Base-by-base conservation (phyloP, 2,329 filamentous ascomycete species). In the Aspergillus amoenus region DNA sequence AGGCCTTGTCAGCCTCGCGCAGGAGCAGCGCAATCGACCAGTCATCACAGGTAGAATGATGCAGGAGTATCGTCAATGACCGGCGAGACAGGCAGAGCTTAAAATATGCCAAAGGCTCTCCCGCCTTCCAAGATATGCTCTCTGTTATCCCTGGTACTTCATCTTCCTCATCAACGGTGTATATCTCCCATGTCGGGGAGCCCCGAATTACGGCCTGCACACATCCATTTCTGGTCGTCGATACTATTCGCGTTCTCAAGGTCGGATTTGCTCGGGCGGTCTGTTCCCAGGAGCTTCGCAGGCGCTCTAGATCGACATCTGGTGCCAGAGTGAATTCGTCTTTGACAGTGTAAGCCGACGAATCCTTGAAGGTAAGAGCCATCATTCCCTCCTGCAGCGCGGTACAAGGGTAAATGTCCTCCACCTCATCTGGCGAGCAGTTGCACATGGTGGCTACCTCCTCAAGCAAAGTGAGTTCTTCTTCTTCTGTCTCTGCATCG, bases 1-100 rank as follows among this genome's bases (percentile, higher is more conserved):
- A 37, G n/a, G 63, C 61, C 12, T 39, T 48, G 5, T 55, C 55
- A 0, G 48, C 52, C 30, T 65, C 48, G 3, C 49, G 51, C 45
- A 64, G 17, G 11, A 65, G 48, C 9, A 62, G 41, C 17, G 51
- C 61, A 27, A 65, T 60, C 3, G 63, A 65, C 63, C 63, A 65
- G 32, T 58, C 46, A 17, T 65, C 63, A 30, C 61, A 62, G n/a
- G 64, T 55, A 3, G 61, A 54, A 51, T 64, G 63, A 48, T 65
- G 62, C 12, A 37, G 15, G 34, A 37, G 5, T 1, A 37, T 6
- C 6, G 12, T 37, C 34, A 37, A 37, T 4, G 5, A 12, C 13
- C 34, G 34, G 15, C 15, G 11, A 37, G 34, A 37, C 18, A 18
- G 18, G 34, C 11, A 18, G 11, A 37, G 34, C 2, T 13, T 13